A percentile compares a stretch with the other conserved stretches of the same genome.
Evolutionary conservation across 2,329 filamentous ascomycete species (phyloP).

Genomic region (Pseudogymnoascus sp.): DNA sequence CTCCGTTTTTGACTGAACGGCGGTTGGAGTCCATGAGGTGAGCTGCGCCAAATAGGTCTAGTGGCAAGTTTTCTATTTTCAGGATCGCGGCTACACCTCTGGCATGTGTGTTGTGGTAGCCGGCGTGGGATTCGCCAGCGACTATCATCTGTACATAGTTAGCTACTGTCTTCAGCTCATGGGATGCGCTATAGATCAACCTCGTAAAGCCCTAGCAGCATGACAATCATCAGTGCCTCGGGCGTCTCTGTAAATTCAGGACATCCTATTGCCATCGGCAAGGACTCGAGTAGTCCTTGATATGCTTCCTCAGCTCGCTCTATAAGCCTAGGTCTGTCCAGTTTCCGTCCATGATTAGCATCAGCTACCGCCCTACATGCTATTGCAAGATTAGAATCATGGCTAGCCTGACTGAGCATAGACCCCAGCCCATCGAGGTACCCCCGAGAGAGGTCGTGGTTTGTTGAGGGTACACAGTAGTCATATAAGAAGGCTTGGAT

Average conservation of each 20-base stretch:
- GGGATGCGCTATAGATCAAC: constrained; percentile 9
- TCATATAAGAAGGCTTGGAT: constrained; percentile 21
- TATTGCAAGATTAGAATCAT: constrained; percentile 17
- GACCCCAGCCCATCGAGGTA: constrained; percentile 17
- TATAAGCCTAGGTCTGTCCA: constrained; percentile 15
- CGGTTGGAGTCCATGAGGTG: neutral
- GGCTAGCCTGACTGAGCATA: constrained; percentile 12
- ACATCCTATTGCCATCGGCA: constrained; percentile 14
- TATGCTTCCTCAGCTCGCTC: constrained; percentile 13
- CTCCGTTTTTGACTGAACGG: neutral
- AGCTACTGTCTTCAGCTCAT: neutral
- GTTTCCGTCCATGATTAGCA: constrained; percentile 16
- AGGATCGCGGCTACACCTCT: constrained; percentile 15
- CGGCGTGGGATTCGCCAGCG: constrained; percentile 11
- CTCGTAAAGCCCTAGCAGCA: constrained; percentile 21
- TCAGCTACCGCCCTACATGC: constrained; percentile 19
- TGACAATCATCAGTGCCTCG: constrained; percentile 16
- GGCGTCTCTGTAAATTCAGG: neutral
- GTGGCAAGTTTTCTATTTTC: constrained; percentile 10
- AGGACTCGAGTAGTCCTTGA: constrained; percentile 16
- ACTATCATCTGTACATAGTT: constrained; percentile 13
- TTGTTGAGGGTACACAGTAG: constrained; percentile 16
- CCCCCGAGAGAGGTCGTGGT: constrained; percentile 16
- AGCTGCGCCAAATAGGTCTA: constrained; percentile 7
- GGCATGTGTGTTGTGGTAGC: constrained; percentile 16